Percentiles rank a stretch among this genome's conserved stretches.
These are phyloP conservation scores for Fusarium marasasianum DNA, from an alignment of 2,329 filamentous ascomycete species.

Conservation along the genomic window DNA sequence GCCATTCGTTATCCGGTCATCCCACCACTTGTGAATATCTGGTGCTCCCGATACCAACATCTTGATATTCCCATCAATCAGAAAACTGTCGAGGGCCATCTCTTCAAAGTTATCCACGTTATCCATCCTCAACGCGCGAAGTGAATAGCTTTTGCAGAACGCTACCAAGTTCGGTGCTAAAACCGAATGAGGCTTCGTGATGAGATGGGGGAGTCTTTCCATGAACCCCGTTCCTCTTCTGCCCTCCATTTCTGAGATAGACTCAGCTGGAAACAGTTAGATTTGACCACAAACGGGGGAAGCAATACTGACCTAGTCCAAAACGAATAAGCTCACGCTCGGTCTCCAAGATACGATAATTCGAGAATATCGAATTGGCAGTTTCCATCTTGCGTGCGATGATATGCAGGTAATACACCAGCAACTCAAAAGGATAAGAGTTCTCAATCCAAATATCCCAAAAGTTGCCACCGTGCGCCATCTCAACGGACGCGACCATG, in stretches of 20 bases:
- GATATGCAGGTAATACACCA: not conserved
- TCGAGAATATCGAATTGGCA: not conserved
- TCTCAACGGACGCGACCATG: not conserved
- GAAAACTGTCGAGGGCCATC: not conserved
- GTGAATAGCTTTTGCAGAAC: not conserved
- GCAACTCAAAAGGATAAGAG: not conserved
- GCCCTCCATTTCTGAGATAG: not conserved
- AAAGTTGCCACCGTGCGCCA: not conserved
- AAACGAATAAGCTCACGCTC: not conserved
- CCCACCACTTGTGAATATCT: not conserved
- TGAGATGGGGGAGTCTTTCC: not conserved
- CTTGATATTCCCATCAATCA: not conserved
- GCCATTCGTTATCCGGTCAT: not conserved
- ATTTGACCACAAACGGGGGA: fast-evolving
- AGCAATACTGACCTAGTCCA: fast-evolving
- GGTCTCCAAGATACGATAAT: not conserved
- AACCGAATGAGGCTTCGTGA: not conserved
- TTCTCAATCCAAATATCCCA: not conserved
- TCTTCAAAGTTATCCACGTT: not conserved
- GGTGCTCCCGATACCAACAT: not conserved
- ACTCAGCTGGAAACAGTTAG: not conserved
- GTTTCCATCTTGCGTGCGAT: not conserved
- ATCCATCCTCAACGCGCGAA: not conserved
- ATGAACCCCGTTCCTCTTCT: not conserved
- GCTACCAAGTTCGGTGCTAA: not conserved